Percentiles rank a stretch among this genome's conserved stretches.
phyloP scores from a whole-genome alignment of 2,329 filamentous ascomycete species.

The Rhynchosporium secalis region DNA sequence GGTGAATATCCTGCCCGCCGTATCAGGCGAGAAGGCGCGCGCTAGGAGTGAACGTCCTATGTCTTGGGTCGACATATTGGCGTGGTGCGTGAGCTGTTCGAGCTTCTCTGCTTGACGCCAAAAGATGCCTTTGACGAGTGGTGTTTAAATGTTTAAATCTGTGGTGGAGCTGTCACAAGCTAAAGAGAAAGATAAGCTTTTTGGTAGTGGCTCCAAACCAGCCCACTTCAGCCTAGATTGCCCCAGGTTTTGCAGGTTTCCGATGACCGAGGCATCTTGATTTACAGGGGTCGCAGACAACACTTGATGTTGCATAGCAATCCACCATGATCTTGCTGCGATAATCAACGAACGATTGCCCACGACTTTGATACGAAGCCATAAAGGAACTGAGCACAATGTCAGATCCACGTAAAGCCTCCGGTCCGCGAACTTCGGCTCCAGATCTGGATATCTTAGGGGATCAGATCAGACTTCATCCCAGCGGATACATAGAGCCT shows the following conservation, averaged over 20 bases:
- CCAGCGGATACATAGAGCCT: constrained; percentile 64
- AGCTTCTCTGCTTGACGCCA: background rate
- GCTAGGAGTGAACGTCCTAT: constrained; percentile 66
- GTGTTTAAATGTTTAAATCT: background rate
- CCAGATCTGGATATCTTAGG: constrained; percentile 79
- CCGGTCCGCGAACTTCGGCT: constrained; percentile 51
- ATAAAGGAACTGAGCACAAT: constrained; percentile 36
- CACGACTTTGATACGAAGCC: background rate
- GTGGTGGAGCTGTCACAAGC: constrained; percentile 26
- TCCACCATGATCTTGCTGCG: constrained; percentile 24
- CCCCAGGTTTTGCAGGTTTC: constrained; percentile 19
- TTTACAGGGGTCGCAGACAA: constrained; percentile 13
- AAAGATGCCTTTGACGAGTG: background rate
- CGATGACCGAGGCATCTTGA: constrained; percentile 2
- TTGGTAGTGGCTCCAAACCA: background rate
- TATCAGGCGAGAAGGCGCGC: constrained; percentile 76
- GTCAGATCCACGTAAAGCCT: constrained; percentile 36
- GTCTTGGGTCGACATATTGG: constrained; percentile 30
- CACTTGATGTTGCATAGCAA: constrained; percentile 12
- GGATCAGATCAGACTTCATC: constrained; percentile 72
- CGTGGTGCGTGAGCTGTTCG: background rate
- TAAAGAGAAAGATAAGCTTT: constrained; percentile 10
- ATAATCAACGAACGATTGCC: constrained; percentile 9
- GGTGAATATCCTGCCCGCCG: constrained; percentile 68
- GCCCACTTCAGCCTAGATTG: constrained; percentile 8